Base-by-base conservation (phyloP, 768 basidiomycete genomes). In the Russula abietina region DNA sequence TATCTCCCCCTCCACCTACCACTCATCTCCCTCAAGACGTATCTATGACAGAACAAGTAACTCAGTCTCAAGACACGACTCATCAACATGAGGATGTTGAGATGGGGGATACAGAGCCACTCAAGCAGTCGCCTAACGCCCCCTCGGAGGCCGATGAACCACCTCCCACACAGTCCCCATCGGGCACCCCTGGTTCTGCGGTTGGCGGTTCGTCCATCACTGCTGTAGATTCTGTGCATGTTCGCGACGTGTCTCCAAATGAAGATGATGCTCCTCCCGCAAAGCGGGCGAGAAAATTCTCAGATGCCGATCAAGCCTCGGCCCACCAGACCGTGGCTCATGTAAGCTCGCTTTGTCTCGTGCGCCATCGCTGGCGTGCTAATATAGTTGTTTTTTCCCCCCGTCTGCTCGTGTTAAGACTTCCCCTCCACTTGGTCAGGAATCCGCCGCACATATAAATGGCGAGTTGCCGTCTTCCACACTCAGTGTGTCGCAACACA, bases 291-390 rank as follows among this genome's bases (percentile, higher is more conserved):
- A 77, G 91, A 68, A 85, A 85, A 75, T 77, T 83, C 69, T 89
- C 88, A 52, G 89, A 93, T 71, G 84, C 84, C 36, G 87, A 89
- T 75, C 81, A 82, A 72, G 86, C 86, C 52, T 87, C 87, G 68
- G 81, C 57, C 41, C 65, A 89, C 75, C 81, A 82, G 72, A 83
- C 85, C 53, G 86, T 86, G 69, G 82, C 84, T 65, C 83, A 90
- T 78, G 88, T 90, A 77, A 83, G 87, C 77, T 73, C 60, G 73
- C 73, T 71, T 75, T 77, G 62, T 70, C 68, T 65, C 70, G 80
- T 82, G 72, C 78, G 78, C 80, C 81, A 72, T 72, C 73, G 69
- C 72, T 71, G 80, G 78, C 79, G 78, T 81, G 75, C 82, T 86
- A 75, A 86, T 81, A 54, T 55, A 88, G 87, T 55, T 76, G 57